A percentile compares a stretch with the other conserved stretches of the same genome.
phyloP scores from a whole-genome alignment of 106 monocot species.

The Acorus gramineus region DNA sequence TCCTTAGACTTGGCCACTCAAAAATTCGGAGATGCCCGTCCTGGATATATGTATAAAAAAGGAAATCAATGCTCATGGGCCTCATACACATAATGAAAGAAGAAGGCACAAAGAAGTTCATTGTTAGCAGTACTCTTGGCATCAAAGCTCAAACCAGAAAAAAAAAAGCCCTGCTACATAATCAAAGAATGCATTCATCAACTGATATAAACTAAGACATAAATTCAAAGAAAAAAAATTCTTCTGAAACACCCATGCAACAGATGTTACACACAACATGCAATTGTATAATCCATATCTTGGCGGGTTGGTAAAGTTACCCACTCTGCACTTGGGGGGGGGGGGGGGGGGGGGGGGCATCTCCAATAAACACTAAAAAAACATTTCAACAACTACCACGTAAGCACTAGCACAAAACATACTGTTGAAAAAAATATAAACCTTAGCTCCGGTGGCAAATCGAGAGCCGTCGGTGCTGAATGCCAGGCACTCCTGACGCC shows the following conservation, averaged over 20 bases:
- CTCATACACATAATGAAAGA: not conserved
- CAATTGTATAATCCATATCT: too few relatives aligned
- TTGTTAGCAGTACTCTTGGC: not conserved
- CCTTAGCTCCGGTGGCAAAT: constrained; percentile 66
- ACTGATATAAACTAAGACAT: too few relatives aligned
- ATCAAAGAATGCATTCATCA: too few relatives aligned
- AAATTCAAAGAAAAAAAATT: too few relatives aligned
- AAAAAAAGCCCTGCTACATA: too few relatives aligned
- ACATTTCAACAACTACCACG: not conserved
- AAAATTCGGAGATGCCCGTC: constrained; percentile 87
- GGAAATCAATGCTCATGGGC: not conserved
- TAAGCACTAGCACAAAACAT: too few relatives aligned
- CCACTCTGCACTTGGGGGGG: too few relatives aligned
- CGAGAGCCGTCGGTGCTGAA: constrained; percentile 72
- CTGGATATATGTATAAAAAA: constrained; percentile 28
- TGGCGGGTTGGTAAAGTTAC: too few relatives aligned
- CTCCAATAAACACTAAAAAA: constrained; percentile 3
- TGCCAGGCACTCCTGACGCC: constrained; percentile 52
- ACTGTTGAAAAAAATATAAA: constrained; percentile 7
- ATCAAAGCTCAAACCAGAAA: too few relatives aligned
- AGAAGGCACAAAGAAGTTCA: not conserved
- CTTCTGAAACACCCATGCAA: too few relatives aligned
- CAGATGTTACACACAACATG: too few relatives aligned
- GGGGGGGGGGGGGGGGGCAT: too few relatives aligned
- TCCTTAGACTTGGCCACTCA: constrained; percentile 64